Base-by-base conservation (phyloP, 306 rosid genomes). In the Prunus armeniaca region DNA sequence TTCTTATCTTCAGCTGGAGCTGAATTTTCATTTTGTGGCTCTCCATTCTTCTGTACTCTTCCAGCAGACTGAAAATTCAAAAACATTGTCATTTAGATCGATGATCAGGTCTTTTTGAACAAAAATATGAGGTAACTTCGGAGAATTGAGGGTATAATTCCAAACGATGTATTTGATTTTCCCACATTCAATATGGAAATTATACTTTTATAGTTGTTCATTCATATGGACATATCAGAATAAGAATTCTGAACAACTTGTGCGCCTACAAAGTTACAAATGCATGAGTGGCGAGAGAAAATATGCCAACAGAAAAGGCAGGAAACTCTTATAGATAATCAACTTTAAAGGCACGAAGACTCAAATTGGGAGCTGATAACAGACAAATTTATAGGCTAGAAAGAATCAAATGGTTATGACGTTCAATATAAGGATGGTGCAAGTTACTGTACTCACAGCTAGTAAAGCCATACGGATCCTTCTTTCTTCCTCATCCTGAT, bases 401-500 rank as follows among this genome's bases (percentile, higher is more conserved):
- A 77, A 65, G 73, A 43, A 73, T 46, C 38, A 17, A 55, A 34
- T 45, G 38, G 60, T 56, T 65, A 3, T 52, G 51, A 71, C 13
- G 32, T 75, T 68, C 20, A 34, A 62, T 41, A 32, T 13, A 66
- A 56, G 70, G 24, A 47, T 27, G 56, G 67, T 12, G 63, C 65
- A 80, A 71, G 71, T 71, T 66, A 69, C 58, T 75, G 75, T 77
- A 89, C 99, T 92, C 85, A 95, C 97, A 76, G 99, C 99, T 84
- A 95, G 84, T 83, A 95, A 91, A 65, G 99, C 89, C 99, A 95
- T 92, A 45, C 97, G 91, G 58, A 95, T 90, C 82, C 83, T 83
- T 84, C 99, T 91, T 86, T 95, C 99, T 84, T 92, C 97, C 87
- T 95, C 99, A 63, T 95, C 99, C 79, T 95, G 99, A 78, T 91